Evolutionary conservation across 2,329 filamentous ascomycete species (phyloP).

Genomic region (Cladophialophora exuberans): DNA sequence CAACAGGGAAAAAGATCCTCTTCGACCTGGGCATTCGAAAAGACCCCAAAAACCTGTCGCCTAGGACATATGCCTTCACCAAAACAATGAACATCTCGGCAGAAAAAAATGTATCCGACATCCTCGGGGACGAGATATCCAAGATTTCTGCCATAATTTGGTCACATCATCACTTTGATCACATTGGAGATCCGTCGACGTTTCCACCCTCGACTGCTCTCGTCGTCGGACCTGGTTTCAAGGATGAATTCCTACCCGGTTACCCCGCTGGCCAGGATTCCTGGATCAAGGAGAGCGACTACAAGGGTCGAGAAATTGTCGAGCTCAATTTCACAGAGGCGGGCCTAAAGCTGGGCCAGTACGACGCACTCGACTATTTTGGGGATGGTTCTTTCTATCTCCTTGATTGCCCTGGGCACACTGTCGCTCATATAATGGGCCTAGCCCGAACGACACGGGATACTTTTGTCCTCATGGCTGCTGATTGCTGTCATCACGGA

Average conservation of each 20-base stretch:
- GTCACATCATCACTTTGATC: constrained; percentile 44
- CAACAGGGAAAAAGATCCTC: constrained; percentile 66
- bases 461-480: constrained; percentile 51
- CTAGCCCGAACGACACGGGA: constrained; percentile 48
- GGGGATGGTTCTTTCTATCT: constrained; percentile 44
- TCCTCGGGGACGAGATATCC: constrained; percentile 29
- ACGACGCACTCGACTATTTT: constrained; percentile 47
- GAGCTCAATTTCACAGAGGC: constrained; percentile 29
- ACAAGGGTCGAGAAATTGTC: constrained; percentile 34
- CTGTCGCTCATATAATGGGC: constrained; percentile 53
- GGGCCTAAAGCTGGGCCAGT: constrained; percentile 38
- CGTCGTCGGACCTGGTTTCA: constrained; percentile 58
- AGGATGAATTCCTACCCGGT: constrained; percentile 50
- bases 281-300: constrained; percentile 41
- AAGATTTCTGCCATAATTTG: constrained; percentile 27
- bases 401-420: constrained; percentile 51
- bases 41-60: constrained; percentile 33
- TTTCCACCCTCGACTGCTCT: constrained; percentile 54
- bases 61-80: constrained; percentile 15
- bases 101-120: constrained; percentile 25
- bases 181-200: constrained; percentile 54
- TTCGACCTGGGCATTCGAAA: constrained; percentile 36
- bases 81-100: constrained; percentile 4
- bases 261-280: constrained; percentile 47
- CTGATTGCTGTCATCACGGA: constrained; percentile 48